Evolutionary conservation across 2,329 filamentous ascomycete species (phyloP), one percentile per base, ranked within the genome.

Genomic region (Neurospora sp.): DNA sequence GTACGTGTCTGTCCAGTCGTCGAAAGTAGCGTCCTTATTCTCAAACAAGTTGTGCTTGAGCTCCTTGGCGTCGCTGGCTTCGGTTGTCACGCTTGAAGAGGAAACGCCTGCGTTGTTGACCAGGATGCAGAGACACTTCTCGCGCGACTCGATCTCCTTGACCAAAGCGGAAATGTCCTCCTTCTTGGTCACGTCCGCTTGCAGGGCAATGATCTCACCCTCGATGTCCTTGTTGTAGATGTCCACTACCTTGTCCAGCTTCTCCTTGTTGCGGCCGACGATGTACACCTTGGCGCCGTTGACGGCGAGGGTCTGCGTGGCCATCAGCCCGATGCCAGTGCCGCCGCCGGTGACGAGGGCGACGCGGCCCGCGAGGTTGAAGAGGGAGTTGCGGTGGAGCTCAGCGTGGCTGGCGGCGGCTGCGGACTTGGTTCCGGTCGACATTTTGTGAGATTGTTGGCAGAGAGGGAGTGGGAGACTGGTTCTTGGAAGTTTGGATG

Each of bases 221-320:
- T 82, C 79, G 43, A 81, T 77, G 70, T 81, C 84, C 74, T 86
- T 83, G 38, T 86, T 81, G 73, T 87, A 87, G 67, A 84, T 87
- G 70, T 89, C 78, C 66, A 86, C 86, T 1, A 87, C 85, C 39
- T 81, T 85, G 19, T 89, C 86, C 67, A 90, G 82, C 76, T 90
- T 90, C 75, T 88, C 89, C 36, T 82, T 81, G 62, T 86, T 88
- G 17, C 87, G 87, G 39, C 90, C 89, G 33, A 87, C 88, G 72
- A 93, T 89, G 81, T 91, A 92, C 6, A 92, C 90, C 72, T 86
- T 90, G 70, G 86, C 87, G 72, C 90, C 89, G 78, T 91, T 92
- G 70, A 83, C 80, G 0, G 91, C 86, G 11, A 79, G 76, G 33
- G 78, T 75, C 67, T 79, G 74, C 5, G 75, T 76, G 66, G 75